Conservation (phyloP, 768 basidiomycete species). For the Naganishia friedmannii region DNA sequence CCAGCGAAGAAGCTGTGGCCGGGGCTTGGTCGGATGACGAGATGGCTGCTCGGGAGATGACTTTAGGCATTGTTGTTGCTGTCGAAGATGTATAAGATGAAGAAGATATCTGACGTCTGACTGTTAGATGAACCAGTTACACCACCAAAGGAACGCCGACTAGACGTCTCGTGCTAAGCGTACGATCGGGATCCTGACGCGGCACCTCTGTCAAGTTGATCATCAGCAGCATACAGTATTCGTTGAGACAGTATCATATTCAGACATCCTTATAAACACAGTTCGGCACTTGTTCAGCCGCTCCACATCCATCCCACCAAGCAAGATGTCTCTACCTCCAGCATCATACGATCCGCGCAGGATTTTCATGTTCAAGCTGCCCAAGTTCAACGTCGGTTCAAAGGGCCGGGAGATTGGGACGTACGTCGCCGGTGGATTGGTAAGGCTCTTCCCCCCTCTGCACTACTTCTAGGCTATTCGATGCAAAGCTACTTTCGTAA, state of each 20-base stretch:
- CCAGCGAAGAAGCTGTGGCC: conserved; percentile 46
- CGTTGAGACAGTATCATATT: neutral
- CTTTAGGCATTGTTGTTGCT: conserved; percentile 70
- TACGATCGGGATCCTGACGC: conserved; percentile 9
- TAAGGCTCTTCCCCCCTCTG: conserved; percentile 55
- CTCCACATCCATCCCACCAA: neutral
- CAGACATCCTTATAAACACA: neutral
- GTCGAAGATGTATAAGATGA: too few species aligned
- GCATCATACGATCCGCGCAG: conserved; percentile 79
- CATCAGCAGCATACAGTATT: neutral
- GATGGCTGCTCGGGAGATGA: conserved; percentile 80
- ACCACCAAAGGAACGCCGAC: neutral
- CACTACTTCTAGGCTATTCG: neutral
- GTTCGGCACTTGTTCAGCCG: neutral
- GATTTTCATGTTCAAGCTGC: conserved; percentile 83
- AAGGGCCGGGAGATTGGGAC: conserved; percentile 80
- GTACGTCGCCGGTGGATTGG: conserved; percentile 85
- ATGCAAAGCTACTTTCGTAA: neutral
- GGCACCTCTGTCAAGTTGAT: neutral
- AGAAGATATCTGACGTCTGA: too few species aligned
- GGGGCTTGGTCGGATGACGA: conserved; percentile 68
- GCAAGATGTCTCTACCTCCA: conserved; percentile 59
- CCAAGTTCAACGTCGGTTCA: conserved; percentile 65
- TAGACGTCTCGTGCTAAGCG: neutral
- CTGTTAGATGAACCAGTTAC: neutral